phyloP scores from a whole-genome alignment of 805 yeast genomes.

The Alloascoidea hylecoeti region DNA sequence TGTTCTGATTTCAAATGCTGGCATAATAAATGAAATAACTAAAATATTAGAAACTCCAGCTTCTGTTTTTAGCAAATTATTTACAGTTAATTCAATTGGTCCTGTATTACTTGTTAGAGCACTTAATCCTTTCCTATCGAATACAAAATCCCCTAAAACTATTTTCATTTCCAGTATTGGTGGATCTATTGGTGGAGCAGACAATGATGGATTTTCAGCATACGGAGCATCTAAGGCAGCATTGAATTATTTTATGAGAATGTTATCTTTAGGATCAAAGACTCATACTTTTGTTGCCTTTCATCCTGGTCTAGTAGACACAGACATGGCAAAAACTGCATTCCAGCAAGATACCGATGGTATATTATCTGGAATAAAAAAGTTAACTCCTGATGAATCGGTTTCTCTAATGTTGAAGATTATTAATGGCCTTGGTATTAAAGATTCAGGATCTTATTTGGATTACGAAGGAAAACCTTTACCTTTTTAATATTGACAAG shows the following conservation, averaged over 20 bases:
- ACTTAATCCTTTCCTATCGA: neutral
- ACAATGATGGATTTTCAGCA: conserved; percentile 12
- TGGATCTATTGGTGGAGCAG: conserved; percentile 12
- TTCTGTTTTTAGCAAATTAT: neutral
- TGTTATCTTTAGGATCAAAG: conserved; percentile 11
- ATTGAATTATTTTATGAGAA: conserved; percentile 17
- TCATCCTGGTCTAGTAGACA: conserved; percentile 24
- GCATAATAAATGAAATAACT: conserved; percentile 7
- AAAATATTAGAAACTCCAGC: neutral
- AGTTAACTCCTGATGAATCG: too few species aligned
- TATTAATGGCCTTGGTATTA: too few species aligned
- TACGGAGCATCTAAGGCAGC: conserved; percentile 26
- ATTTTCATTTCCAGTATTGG: conserved; percentile 15
- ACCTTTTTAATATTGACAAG: too few species aligned
- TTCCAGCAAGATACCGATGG: too few species aligned
- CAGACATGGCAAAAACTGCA: conserved; percentile 17
- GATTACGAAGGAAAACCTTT: too few species aligned
- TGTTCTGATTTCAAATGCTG: conserved; percentile 15
- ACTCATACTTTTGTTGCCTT: conserved; percentile 17
- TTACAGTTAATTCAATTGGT: neutral
- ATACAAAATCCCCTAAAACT: conserved; percentile 12
- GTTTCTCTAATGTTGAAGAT: too few species aligned
- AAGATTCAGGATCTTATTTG: too few species aligned
- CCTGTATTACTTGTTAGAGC: neutral
- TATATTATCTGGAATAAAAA: too few species aligned